phyloP scores from a whole-genome alignment of 208 protist genomes.

The Trichomonas gallinae region DNA sequence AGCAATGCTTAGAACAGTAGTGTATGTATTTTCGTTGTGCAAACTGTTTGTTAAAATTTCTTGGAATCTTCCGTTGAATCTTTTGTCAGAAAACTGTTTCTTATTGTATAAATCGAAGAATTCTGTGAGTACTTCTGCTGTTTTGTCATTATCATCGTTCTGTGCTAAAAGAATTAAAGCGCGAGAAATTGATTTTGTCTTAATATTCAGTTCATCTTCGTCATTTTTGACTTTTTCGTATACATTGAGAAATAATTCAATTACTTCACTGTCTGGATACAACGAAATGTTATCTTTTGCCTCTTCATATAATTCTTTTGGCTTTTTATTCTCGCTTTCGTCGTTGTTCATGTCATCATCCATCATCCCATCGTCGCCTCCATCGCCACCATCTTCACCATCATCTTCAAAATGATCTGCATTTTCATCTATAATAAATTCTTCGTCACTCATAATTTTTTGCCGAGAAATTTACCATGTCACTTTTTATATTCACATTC shows the following conservation, averaged over 20 bases:
- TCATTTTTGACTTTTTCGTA: neutral
- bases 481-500: no score
- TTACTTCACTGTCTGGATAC: neutral
- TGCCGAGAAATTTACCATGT: no score
- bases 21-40: neutral
- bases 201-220: neutral
- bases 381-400: neutral
- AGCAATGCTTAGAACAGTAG: neutral
- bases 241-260: neutral
- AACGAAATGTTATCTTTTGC: neutral
- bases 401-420: neutral
- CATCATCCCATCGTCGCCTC: neutral
- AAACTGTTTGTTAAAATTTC: neutral
- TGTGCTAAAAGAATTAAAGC: neutral
- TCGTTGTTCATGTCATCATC: neutral
- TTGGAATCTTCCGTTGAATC: neutral
- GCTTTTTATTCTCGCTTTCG: neutral
- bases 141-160: neutral
- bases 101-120: neutral
- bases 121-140: neutral
- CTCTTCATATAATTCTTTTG: neutral
- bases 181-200: neutral
- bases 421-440: neutral
- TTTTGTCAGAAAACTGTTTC: neutral
- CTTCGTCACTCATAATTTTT: neutral